Percentiles rank a stretch among this genome's conserved stretches.
These are phyloP conservation scores for Volvariella surrecta DNA, from an alignment of 1,284 basidiomycete species.

Conservation along the genomic window DNA sequence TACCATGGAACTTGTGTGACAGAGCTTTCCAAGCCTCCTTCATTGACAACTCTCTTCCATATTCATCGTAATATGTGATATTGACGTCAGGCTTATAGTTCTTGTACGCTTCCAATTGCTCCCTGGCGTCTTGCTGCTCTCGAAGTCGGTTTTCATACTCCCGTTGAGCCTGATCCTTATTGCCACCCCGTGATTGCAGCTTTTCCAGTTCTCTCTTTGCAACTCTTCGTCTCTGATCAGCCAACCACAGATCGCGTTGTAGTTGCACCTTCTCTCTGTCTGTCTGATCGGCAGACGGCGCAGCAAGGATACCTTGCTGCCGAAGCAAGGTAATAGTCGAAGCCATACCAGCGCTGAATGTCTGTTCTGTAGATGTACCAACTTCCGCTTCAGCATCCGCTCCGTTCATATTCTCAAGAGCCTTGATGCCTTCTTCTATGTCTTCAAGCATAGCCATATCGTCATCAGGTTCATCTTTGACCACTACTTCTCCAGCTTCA, in stretches of 20 bases:
- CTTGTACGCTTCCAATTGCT: constrained; percentile 79
- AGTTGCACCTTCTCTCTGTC: constrained; percentile 80
- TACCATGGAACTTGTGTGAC: constrained; percentile 94
- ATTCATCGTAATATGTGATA: constrained; percentile 95
- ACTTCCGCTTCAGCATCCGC: constrained; percentile 28
- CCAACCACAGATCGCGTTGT: constrained; percentile 87
- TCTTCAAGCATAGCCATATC: constrained; percentile 62
- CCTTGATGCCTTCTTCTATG: constrained; percentile 60
- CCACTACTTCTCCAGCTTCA: constrained; percentile 69
- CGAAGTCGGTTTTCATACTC: constrained; percentile 92
- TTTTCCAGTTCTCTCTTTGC: constrained; percentile 78
- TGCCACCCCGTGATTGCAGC: constrained; percentile 65
- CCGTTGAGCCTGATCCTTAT: constrained; percentile 88
- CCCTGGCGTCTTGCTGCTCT: constrained; percentile 86
- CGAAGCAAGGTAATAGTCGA: constrained; percentile 84
- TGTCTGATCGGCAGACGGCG: constrained; percentile 54
- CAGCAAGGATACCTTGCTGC: constrained; percentile 83
- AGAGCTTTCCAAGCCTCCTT: constrained; percentile 98
- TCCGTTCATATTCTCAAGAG: constrained; percentile 44
- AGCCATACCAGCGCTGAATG: constrained; percentile 77
- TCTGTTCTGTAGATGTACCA: constrained; percentile 66
- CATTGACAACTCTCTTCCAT: constrained; percentile 80
- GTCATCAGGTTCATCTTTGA: constrained; percentile 72
- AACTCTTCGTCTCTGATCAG: constrained; percentile 71
- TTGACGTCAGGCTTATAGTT: constrained; percentile 97